Percentiles rank a stretch among this genome's conserved stretches.
Conservation (phyloP, 2,329 filamentous ascomycete species). For the Ustulina deusta region DNA sequence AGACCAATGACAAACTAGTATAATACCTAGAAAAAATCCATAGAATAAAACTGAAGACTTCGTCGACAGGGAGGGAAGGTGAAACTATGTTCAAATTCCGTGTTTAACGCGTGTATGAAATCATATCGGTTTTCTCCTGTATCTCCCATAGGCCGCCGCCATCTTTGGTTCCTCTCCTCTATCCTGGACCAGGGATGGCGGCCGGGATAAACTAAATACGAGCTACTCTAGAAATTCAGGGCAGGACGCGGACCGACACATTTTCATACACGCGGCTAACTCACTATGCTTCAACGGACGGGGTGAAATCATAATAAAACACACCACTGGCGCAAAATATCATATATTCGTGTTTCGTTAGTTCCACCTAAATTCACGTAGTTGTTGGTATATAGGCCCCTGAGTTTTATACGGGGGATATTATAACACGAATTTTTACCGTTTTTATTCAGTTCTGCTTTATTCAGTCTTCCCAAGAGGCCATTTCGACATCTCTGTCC, state of each 20-base stretch:
- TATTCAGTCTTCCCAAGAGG: conserved; percentile 17
- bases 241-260: not conserved
- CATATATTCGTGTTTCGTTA: not conserved
- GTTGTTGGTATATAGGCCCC: not conserved
- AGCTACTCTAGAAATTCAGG: not conserved
- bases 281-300: not conserved
- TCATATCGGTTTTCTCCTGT: not conserved
- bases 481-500: conserved; percentile 33
- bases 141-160: not conserved
- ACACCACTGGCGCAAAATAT: not conserved
- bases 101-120: not conserved
- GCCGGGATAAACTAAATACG: not conserved
- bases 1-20: not conserved
- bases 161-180: not conserved
- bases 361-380: not conserved
- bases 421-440: not conserved
- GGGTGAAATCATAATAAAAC: not conserved
- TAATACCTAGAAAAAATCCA: not conserved
- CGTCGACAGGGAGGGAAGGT: not conserved
- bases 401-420: not conserved
- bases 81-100: not conserved
- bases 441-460: not conserved
- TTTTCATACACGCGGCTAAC: not conserved
- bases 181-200: not conserved
- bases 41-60: not conserved